These are phyloP conservation scores for Prunus davidiana DNA, from an alignment of 306 rosid species.

Conservation along the genomic window DNA sequence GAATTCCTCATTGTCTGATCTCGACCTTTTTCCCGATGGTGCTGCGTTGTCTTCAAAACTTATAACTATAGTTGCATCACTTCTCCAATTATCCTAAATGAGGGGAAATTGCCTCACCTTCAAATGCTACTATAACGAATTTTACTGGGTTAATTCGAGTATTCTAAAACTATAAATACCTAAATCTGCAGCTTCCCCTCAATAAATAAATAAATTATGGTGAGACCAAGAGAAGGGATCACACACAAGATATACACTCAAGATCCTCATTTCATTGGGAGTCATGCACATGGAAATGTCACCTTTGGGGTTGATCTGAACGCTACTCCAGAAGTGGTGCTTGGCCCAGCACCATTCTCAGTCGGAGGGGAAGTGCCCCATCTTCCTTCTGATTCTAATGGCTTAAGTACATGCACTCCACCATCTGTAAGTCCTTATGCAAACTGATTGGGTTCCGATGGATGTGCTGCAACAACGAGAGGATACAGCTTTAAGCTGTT, in stretches of 20 bases:
- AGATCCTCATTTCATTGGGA: slow-evolving; percentile 21
- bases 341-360: slow-evolving; percentile 92
- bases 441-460: slow-evolving; percentile 86
- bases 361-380: slow-evolving; percentile 92
- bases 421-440: slow-evolving; percentile 94
- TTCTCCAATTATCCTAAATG: slow-evolving; percentile 36
- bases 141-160: slow-evolving; percentile 31
- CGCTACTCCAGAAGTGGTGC: slow-evolving; percentile 60
- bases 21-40: slow-evolving; percentile 27
- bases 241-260: slow-evolving; percentile 37
- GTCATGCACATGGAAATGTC: slow-evolving; percentile 32
- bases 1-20: slow-evolving; percentile 16
- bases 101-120: slow-evolving; percentile 33
- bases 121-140: slow-evolving; percentile 43
- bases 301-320: slow-evolving; percentile 82
- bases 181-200: slow-evolving; percentile 60
- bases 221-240: slow-evolving; percentile 45
- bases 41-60: slow-evolving; percentile 27
- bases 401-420: slow-evolving; percentile 86
- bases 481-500: slow-evolving; percentile 77
- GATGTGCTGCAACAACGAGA: slow-evolving; percentile 92
- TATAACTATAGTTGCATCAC: slow-evolving; percentile 22
- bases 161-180: slow-evolving; percentile 56
- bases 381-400: slow-evolving; percentile 85
- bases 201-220: slow-evolving; percentile 21